phyloP scores from a whole-genome alignment of 2,329 filamentous ascomycete genomes.

The Botrytis pseudocinerea region DNA sequence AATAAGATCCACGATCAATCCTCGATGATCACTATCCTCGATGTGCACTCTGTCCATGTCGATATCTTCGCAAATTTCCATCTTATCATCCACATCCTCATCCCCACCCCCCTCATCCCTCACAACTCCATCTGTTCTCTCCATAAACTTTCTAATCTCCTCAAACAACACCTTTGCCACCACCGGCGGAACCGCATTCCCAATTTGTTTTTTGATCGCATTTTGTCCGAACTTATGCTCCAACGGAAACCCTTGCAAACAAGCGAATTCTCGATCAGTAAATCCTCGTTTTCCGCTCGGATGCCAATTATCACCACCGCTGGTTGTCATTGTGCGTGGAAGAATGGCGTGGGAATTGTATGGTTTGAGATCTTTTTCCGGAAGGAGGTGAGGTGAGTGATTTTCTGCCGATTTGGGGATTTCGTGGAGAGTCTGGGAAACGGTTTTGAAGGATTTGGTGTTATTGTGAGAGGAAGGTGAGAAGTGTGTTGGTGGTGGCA shows the following conservation, averaged over 20 bases:
- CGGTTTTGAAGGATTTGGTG: conserved; percentile 46
- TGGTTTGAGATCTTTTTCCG: conserved; percentile 29
- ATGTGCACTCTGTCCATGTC: background rate
- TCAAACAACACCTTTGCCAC: conserved; percentile 49
- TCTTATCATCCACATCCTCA: background rate
- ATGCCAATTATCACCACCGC: conserved; percentile 63
- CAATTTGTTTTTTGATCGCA: conserved; percentile 64
- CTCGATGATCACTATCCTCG: background rate
- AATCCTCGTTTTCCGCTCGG: conserved; percentile 63
- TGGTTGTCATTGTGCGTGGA: conserved; percentile 63
- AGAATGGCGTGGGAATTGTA: conserved; percentile 53
- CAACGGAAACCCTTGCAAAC: conserved; percentile 67
- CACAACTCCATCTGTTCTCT: conserved; percentile 33
- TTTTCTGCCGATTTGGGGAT: conserved; percentile 41
- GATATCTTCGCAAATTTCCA: background rate
- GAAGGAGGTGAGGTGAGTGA: conserved; percentile 39
- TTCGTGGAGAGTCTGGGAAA: conserved; percentile 40
- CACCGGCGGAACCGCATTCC: conserved; percentile 73
- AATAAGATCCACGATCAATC: background rate
- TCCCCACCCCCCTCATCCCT: conserved; percentile 34
- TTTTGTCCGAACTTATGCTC: conserved; percentile 55
- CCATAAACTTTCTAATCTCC: conserved; percentile 44
- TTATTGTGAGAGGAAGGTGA: conserved; percentile 39
- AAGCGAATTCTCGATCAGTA: conserved; percentile 65
- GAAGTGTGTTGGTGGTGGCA: conserved; percentile 63